Evolutionary conservation across 257 asterid species (phyloP).

Genomic region (Craterostigma plantagineum): DNA sequence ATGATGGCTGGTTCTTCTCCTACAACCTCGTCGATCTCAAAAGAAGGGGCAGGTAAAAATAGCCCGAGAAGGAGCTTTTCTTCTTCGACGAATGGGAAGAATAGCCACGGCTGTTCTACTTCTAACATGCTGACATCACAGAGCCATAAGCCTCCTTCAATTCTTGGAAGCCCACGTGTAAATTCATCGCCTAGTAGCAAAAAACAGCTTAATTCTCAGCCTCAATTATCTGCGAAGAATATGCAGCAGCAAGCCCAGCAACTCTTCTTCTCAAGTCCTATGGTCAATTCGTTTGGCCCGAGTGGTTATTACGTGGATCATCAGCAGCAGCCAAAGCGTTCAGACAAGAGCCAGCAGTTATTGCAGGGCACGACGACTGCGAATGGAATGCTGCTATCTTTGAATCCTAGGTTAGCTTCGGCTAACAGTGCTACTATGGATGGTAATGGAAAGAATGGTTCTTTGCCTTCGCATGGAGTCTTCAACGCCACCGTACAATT

Average conservation of each 20-base stretch:
- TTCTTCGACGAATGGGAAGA: slow-evolving; percentile 36
- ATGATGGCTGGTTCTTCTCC: slow-evolving; percentile 85
- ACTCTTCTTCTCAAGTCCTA: slow-evolving; percentile 43
- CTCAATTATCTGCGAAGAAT: slow-evolving; percentile 31
- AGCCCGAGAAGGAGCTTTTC: slow-evolving; percentile 62
- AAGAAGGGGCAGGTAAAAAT: slow-evolving; percentile 71
- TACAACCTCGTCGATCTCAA: slow-evolving; percentile 70
- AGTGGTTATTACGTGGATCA: slow-evolving; percentile 53
- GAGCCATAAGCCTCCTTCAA: slow-evolving; percentile 56
- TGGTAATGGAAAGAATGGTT: slow-evolving; percentile 47
- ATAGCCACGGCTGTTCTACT: slow-evolving; percentile 37
- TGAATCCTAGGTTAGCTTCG: slow-evolving; percentile 24
- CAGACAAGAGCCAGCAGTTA: slow-evolving; percentile 18
- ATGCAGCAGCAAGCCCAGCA: slow-evolving; percentile 40
- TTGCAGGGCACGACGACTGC: too few species aligned
- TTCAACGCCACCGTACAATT: slow-evolving; percentile 36
- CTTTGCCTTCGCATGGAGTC: slow-evolving; percentile 31
- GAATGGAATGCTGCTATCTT: slow-evolving; percentile 30
- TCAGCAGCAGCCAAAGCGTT: slow-evolving; percentile 33
- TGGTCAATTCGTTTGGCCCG: slow-evolving; percentile 16
- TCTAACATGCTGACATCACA: slow-evolving; percentile 31
- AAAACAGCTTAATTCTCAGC: slow-evolving; percentile 34
- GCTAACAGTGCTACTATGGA: slow-evolving; percentile 41
- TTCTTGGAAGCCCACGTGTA: slow-evolving; percentile 50
- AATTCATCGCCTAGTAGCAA: slow-evolving; percentile 23